Conservation (phyloP, 2,329 filamentous ascomycete genomes). For the Fusarium denticulatum region DNA sequence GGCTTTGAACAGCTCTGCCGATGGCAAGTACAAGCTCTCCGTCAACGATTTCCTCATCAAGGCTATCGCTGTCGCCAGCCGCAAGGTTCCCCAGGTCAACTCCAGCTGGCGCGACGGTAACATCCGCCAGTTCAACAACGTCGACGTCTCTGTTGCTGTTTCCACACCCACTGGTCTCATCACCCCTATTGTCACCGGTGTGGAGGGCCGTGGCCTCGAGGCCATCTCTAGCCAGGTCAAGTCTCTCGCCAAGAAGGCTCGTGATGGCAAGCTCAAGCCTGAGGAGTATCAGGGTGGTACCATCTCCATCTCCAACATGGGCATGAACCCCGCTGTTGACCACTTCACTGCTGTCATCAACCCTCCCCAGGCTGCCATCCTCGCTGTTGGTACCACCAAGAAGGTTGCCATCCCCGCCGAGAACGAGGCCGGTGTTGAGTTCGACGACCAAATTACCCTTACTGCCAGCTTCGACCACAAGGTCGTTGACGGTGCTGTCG, state of each 20-base stretch:
- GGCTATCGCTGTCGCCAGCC: slow-evolving; percentile 86
- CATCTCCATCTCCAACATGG: slow-evolving; percentile 99
- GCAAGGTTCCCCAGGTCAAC: slow-evolving; percentile 96
- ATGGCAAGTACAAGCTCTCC: slow-evolving; percentile 98
- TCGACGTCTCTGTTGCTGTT: slow-evolving; percentile 95
- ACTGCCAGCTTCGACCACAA: slow-evolving; percentile 99
- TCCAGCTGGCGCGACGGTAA: slow-evolving; percentile 90
- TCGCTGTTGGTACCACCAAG: slow-evolving; percentile 93
- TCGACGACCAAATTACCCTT: slow-evolving; percentile 96
- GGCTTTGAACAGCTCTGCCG: slow-evolving; percentile 86
- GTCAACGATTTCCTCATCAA: slow-evolving; percentile 99
- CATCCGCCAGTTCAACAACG: slow-evolving; percentile 92
- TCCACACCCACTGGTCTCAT: slow-evolving; percentile 93
- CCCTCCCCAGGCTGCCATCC: slow-evolving; percentile 94
- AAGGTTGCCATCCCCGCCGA: slow-evolving; percentile 93
- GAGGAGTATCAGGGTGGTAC: slow-evolving; percentile 99
- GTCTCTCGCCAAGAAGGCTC: slow-evolving; percentile 94
- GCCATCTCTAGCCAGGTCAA: slow-evolving; percentile 91
- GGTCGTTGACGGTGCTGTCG: slow-evolving; percentile 95
- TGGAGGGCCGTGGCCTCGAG: slow-evolving; percentile 86
- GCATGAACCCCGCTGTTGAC: slow-evolving; percentile 97
- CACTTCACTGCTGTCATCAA: slow-evolving; percentile 99
- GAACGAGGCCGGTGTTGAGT: slow-evolving; percentile 81
- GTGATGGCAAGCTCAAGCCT: slow-evolving; percentile 98
- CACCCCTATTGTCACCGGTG: slow-evolving; percentile 94